Evolutionary conservation across 2,329 filamentous ascomycete genomes (phyloP), one percentile per base, ranked within the genome.

Genomic region (Dactylellina haptotyla): DNA sequence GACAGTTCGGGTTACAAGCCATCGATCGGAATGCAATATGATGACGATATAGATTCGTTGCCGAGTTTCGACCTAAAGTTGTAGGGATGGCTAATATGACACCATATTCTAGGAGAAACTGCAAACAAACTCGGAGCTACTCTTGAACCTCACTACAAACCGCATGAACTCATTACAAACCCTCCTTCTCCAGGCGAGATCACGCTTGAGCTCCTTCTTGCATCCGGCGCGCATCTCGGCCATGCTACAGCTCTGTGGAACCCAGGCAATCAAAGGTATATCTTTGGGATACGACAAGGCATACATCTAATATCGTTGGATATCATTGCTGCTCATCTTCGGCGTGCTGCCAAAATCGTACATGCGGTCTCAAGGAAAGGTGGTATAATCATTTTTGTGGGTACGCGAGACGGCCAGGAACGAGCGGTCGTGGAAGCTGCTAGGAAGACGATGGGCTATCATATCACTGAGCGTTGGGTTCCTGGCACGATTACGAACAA

Each of bases 261-360:
- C 82, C 93, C 95, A 9, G 89, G 88, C 58, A 99, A 98, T 83
- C 89, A 93, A 76, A 87, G 91, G 77, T 98, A 98, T 83, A 98
- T 99, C 80, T 93, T 91, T 80, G 95, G 95, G 78, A 87, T 96
- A 75, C 87, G 95, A 46, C 87, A 95, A 77, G 92, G 90, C 14
- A 89, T 96, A 74, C 94, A 97, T 82, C 93, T 99, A 80, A 97
- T 99, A 81, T 90, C 90, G 8, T 88, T 98, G 2, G 95, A 99
- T 80, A 86, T 88, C 72, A 98, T 91, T 30, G 92, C 93, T 12
- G 90, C 93, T 14, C 90, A 98, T 82, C 86, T 99, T 63, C 89
- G 94, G n/a, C 89, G 95, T 56, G 93, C 95, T 3, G 92, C 93
- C n/a, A 91, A 93, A 78, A 88, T 99, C 2, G 92, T 98, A 1